A percentile compares a stretch with the other conserved stretches of the same genome.
These are phyloP conservation scores for Coemansia aciculifera DNA, from an alignment of 192 early-diverging fungal genomes.

Conservation along the genomic window DNA sequence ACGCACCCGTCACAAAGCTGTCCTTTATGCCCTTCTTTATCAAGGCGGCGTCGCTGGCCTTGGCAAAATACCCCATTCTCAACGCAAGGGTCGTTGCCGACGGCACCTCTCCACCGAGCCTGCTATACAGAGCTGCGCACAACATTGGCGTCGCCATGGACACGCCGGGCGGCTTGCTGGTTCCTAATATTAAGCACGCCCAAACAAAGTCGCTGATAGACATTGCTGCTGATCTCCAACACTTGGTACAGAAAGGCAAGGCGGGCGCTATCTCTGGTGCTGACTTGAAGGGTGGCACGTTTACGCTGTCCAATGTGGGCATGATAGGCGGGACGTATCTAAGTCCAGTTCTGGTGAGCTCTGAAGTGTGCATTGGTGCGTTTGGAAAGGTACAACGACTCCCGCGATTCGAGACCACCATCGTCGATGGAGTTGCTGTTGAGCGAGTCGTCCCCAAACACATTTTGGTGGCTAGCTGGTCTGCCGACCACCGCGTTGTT, in stretches of 20 bases:
- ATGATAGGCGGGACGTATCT: conserved; percentile 89
- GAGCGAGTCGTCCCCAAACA: conserved; percentile 75
- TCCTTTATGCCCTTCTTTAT: conserved; percentile 95
- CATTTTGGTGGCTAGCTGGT: conserved; percentile 82
- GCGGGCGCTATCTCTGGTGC: conserved; percentile 60
- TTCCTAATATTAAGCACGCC: conserved; percentile 94
- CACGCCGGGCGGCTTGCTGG: conserved; percentile 88
- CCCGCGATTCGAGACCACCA: conserved; percentile 69
- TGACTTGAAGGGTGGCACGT: conserved; percentile 82
- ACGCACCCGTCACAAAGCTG: conserved; percentile 66
- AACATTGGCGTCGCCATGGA: conserved; percentile 98
- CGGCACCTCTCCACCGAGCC: conserved; percentile 50
- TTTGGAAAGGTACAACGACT: conserved; percentile 80
- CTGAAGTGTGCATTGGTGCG: conserved; percentile 88
- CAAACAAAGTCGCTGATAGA: conserved; percentile 84
- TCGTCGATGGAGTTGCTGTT: conserved; percentile 37
- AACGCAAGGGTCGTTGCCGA: conserved; percentile 68
- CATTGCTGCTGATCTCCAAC: conserved; percentile 81
- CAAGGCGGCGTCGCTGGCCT: conserved; percentile 82
- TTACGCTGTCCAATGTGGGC: conserved; percentile 94
- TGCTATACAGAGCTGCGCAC: conserved; percentile 77
- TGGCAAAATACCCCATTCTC: conserved; percentile 81
- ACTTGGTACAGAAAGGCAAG: conserved; percentile 67
- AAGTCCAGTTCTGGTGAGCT: conserved; percentile 84
- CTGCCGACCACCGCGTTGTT: conserved; percentile 94